Conservation (phyloP, 1,284 basidiomycete species). For the Tremellales sp. region DNA sequence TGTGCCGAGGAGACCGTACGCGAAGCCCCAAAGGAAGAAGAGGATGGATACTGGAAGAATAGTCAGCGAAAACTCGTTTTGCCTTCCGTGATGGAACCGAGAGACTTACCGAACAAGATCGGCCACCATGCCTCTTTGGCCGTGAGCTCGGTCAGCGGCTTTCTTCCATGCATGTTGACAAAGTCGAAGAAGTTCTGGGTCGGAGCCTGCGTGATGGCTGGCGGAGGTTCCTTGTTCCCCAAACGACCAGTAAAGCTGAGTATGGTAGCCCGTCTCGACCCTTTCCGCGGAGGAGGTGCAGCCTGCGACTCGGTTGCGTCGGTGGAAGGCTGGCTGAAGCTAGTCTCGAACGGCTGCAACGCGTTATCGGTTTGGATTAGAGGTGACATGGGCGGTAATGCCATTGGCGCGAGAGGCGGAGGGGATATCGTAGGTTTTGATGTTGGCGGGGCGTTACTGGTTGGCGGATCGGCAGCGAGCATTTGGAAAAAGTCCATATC, state of each 20-base stretch:
- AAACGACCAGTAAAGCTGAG: background rate
- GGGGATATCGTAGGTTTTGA: background rate
- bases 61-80: background rate
- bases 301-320: background rate
- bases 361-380: background rate
- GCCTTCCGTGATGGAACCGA: background rate
- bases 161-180: conserved; percentile 40
- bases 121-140: conserved; percentile 41
- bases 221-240: background rate
- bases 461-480: conserved; percentile 27
- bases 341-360: background rate
- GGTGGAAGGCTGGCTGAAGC: no score
- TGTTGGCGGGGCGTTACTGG: background rate
- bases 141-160: conserved; percentile 38
- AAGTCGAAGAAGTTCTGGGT: conserved; percentile 44
- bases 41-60: conserved; percentile 35
- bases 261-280: background rate
- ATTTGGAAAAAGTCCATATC: conserved; percentile 37
- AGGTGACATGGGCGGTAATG: conserved; percentile 1
- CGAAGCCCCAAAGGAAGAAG: conserved; percentile 48
- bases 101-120: conserved; percentile 35
- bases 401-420: background rate
- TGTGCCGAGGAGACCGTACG: conserved; percentile 44
- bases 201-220: conserved; percentile 28
- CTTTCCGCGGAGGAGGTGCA: background rate